Evolutionary conservation across 164 flowering plant species (phyloP).

Genomic region (Saururus chinensis): DNA sequence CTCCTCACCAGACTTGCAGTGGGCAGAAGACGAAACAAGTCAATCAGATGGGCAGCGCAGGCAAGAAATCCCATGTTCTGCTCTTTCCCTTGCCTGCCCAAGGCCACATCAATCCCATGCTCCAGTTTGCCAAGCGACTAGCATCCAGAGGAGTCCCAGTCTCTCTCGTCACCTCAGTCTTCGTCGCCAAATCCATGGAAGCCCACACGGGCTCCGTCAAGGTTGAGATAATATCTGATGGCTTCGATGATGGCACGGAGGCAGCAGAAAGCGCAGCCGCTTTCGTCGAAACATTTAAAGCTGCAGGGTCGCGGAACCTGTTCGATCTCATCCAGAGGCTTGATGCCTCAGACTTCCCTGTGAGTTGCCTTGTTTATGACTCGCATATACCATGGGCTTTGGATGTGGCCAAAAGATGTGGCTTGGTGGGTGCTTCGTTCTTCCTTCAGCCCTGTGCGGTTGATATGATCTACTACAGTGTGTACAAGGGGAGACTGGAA

Average conservation of each 20-base stretch:
- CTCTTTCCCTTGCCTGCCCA: slow-evolving; percentile 2
- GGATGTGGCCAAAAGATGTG: slow-evolving; percentile 1
- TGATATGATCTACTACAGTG: background rate
- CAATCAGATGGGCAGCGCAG: background rate
- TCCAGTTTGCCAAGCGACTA: slow-evolving; percentile 8
- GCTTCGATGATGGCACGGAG: background rate
- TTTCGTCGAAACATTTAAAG: background rate
- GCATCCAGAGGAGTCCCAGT: background rate
- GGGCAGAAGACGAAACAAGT: background rate
- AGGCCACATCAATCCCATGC: slow-evolving; percentile 8
- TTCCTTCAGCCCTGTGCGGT: background rate
- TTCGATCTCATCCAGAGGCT: background rate
- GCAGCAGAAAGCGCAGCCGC: background rate
- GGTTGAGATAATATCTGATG: background rate
- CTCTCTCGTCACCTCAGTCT: slow-evolving; percentile 1
- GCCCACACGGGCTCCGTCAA: background rate
- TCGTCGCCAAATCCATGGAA: background rate
- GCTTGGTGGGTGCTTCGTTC: background rate
- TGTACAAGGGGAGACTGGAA: background rate
- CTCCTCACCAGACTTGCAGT: too few species aligned
- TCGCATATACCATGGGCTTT: background rate
- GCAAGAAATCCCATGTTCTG: background rate
- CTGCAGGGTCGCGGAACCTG: background rate
- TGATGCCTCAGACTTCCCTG: background rate
- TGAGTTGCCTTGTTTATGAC: slow-evolving; percentile 1